Evolutionary conservation across 768 basidiomycete species (phyloP), one percentile per base, ranked within the genome.

Genomic region (Boletus subparvulus): DNA sequence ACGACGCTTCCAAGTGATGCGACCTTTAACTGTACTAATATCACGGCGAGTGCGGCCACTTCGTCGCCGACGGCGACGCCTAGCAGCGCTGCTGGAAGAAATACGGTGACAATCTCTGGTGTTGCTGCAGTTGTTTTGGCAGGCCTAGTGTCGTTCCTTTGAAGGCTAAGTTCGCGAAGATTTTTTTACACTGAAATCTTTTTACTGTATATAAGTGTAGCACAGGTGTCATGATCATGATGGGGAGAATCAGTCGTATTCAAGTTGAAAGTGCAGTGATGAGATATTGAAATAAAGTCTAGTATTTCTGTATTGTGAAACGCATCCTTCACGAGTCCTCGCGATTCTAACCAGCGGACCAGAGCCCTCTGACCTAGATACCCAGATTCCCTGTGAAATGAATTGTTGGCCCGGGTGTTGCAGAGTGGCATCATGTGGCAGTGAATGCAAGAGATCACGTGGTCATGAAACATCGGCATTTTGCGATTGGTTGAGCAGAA

Each of bases 1-100:
- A 76, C 77, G 60, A 78, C 75, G 16, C 73, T 83, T 33, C 78
- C 84, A 0, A 73, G 79, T 33, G 79, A 74, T 53, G 66, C 75
- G 35, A 65, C 68, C 4, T 61, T 60, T 24, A 42, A 51, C 13
- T 78, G 79, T 66, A 50, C 71, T 17, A 77, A 74, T 50, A 60
- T 72, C 33, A 71, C 69, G 35, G 54, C 69, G 13, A 56, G 46
- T 52, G n/a, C 28, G 55, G 9, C 33, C 48, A 42, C 57, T 28
- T 46, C 59, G 35, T 52, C 58, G 17, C 55, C 67, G 4, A 61
- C 61, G 12, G 54, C 56, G 56, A 58, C 66, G 10, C 39, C 61
- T 28, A 62, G 54, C 1, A 58, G 60, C 13, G 52, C 50, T n/a
- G 60, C 65, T 9, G 52, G 44, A 30, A 71, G 54, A 37, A 65